Conservation (phyloP, 1,139 yeast genomes). For the Nakaseomyces uthaithaninus region DNA sequence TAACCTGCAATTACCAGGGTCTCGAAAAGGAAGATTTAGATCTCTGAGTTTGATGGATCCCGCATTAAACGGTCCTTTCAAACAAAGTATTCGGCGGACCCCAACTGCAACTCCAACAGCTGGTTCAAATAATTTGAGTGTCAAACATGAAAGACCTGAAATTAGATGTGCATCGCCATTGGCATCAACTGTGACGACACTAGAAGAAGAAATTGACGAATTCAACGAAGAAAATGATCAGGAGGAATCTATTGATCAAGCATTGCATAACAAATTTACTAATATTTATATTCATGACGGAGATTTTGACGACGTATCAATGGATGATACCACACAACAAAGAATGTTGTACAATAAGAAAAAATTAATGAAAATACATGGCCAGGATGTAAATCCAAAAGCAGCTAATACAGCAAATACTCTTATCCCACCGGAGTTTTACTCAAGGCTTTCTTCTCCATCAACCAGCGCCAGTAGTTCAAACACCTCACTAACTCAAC, state of each 20-base stretch:
- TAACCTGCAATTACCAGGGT: background rate
- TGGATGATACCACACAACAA: slow-evolving; percentile 6
- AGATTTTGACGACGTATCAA: slow-evolving; percentile 20
- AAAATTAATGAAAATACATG: slow-evolving; percentile 2
- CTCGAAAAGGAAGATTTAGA: slow-evolving; percentile 25
- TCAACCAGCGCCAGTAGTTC: slow-evolving; percentile 30
- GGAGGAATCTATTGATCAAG: slow-evolving; percentile 1
- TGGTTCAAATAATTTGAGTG: background rate
- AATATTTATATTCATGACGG: slow-evolving; percentile 32
- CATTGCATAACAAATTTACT: slow-evolving; percentile 16
- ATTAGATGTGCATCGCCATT: slow-evolving; percentile 3
- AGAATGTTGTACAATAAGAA: slow-evolving; percentile 6
- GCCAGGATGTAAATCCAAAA: slow-evolving; percentile 6
- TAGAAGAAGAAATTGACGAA: background rate
- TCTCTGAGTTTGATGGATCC: slow-evolving; percentile 32
- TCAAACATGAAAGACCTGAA: slow-evolving; percentile 1
- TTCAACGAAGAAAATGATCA: slow-evolving; percentile 1
- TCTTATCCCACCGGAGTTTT: slow-evolving; percentile 32
- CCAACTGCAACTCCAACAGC: background rate
- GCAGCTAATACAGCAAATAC: slow-evolving; percentile 14
- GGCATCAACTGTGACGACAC: slow-evolving; percentile 2
- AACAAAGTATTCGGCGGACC: slow-evolving; percentile 1
- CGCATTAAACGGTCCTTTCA: slow-evolving; percentile 12
- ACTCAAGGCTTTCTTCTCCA: slow-evolving; percentile 30
- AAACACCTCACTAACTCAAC: slow-evolving; percentile 22